These are phyloP conservation scores for Talaromyces adpressus DNA, from an alignment of 495 filamentous ascomycete genomes.

Conservation along the genomic window DNA sequence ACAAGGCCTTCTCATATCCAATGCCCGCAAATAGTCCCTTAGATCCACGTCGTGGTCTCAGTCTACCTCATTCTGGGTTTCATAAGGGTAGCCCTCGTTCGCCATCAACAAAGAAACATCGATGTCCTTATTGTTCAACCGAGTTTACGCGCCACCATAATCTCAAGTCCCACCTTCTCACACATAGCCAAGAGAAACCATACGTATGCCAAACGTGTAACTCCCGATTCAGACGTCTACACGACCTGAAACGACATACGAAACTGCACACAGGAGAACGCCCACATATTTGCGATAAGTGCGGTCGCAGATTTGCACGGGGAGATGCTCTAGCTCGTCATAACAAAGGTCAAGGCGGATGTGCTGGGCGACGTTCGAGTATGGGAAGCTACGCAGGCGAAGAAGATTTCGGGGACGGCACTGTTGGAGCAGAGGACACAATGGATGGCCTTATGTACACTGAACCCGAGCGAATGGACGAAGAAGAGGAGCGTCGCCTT, in stretches of 20 bases:
- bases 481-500: conserved; percentile 50
- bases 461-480: conserved; percentile 56
- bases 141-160: conserved; percentile 98
- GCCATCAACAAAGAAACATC: conserved; percentile 83
- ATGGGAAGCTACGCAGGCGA: conserved; percentile 79
- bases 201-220: conserved; percentile 87
- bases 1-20: conserved; percentile 48
- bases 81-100: conserved; percentile 57
- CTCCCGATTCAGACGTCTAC: conserved; percentile 81
- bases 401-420: conserved; percentile 58
- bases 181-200: conserved; percentile 97
- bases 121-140: conserved; percentile 90
- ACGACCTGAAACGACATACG: conserved; percentile 92
- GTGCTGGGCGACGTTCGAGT: conserved; percentile 81
- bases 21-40: conserved; percentile 38
- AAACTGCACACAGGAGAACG: conserved; percentile 97
- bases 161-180: conserved; percentile 96
- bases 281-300: conserved; percentile 89
- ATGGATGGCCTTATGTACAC: conserved; percentile 75
- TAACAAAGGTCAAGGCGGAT: conserved; percentile 92
- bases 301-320: conserved; percentile 87
- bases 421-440: conserved; percentile 43
- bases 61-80: conserved; percentile 63
- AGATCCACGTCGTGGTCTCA: conserved; percentile 59
- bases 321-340: conserved; percentile 93